Evolutionary conservation across 139 green algal genomes (phyloP), one percentile per base, ranked within the genome.

Genomic region (Chlamydomonas incerta): DNA sequence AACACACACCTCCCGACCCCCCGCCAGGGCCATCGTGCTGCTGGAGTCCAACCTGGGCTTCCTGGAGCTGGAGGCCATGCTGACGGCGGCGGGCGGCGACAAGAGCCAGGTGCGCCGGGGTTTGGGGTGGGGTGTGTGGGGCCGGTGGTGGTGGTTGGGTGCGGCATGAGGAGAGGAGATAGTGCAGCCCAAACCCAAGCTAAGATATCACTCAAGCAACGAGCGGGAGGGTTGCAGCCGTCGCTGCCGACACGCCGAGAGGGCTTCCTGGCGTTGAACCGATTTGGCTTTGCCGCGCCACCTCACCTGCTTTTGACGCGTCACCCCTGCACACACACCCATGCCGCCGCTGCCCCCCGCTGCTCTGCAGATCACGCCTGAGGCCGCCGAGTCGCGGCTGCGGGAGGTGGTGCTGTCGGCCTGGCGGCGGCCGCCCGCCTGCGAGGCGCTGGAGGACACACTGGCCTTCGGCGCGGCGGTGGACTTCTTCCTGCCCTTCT

Each of bases 21-120:
- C n/a, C n/a, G n/a, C n/a, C 88, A 94, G 93, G 68, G 91, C 95
- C 4, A 93, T 99, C 18, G 72, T 99, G 15, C 77, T 99, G 31
- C 81, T 99, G 34, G 96, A 99, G 87, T 96, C 93, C 37, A 99
- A 99, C 89, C 87, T 93, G 34, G 96, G 96, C 10, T 97, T 97
- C 63, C 81, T 90, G 58, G 88, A 96, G 46, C 91, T 98, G 47
- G 90, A 96, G 74, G 69, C 90, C n/a, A 63, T 96, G 88, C 85
- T 96, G 67, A 68, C 82, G 26, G 24, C 68, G 8, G 87, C 47
- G 35, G 62, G 80, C 31, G 91, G 90, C 0, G 74, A 92, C 87
- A 91, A 91, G 33, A 62, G 46, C 13, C 87, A 89, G 89, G 91
- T 94, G 72, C 46, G 68, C 0, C 55, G 76, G 50, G 57, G 52